Evolutionary conservation across 805 yeast species (phyloP), one percentile per base, ranked within the genome.

Genomic region (Ogataea populi-albae): DNA sequence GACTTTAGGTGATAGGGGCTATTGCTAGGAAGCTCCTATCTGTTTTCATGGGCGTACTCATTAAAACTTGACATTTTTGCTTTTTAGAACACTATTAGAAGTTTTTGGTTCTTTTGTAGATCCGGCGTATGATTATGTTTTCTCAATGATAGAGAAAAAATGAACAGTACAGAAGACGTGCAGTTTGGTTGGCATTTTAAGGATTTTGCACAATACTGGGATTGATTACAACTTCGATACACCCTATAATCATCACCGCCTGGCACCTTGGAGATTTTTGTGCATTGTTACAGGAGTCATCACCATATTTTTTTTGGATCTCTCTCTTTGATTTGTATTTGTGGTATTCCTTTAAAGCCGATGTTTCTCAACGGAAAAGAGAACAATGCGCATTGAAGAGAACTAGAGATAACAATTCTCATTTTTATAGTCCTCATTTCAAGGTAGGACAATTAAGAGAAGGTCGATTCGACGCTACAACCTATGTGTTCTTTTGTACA

Each of bases 221-320:
- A 70, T 80, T 38, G 77, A 83, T 1, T 77, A 77, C 46, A 81
- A 67, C n/a, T 58, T 77, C 5, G 65, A 59, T 60, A 54, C 16
- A 26, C 57, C 24, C 69, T 59, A 43, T 19, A 17, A 24, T 7
- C 35, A 47, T 1, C 67, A 74, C 68, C 72, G 80, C n/a, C 57
- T 77, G 4, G 64, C 58, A 1, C 65, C 80, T 3, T 84, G 89
- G 89, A 77, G 73, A 50, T 54, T 75, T 10, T 54, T 79, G 3
- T 83, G 71, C 52, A 59, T 83, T 31, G 64, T 80, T 20, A 69
- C 75, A 26, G 94, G 93, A 11, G 53, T 66, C 6, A 65, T 77
- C 38, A 79, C 86, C 3, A n/a, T n/a, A 55, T 79, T 5, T 49
- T 70, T 8, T 49, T 75, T 11, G 84, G 83, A 5, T 34, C 70